phyloP scores from a whole-genome alignment of 805 yeast species.

The Yarrowia alimentaria region DNA sequence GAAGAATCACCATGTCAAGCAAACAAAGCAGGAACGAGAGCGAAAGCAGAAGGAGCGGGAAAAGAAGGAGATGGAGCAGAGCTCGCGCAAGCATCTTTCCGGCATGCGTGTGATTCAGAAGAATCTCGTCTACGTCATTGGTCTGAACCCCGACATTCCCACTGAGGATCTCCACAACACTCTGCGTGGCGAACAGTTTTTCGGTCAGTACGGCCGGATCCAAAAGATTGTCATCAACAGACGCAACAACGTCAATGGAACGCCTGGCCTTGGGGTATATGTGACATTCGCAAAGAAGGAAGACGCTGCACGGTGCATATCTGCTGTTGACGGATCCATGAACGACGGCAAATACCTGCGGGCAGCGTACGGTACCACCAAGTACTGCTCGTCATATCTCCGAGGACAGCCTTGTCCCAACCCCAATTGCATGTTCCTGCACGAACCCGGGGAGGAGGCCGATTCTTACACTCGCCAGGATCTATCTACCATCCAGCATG shows the following conservation, averaged over 20 bases:
- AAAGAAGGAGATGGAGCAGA: conserved; percentile 82
- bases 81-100: conserved; percentile 84
- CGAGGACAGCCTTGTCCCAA: conserved; percentile 96
- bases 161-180: conserved; percentile 82
- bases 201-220: conserved; percentile 98
- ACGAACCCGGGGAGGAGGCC: conserved; percentile 99
- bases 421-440: conserved; percentile 98
- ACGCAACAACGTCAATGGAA: conserved; percentile 57
- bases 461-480: conserved; percentile 92
- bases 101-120: conserved; percentile 98
- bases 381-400: conserved; percentile 93
- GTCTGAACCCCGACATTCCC: conserved; percentile 81
- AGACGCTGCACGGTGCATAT: conserved; percentile 91
- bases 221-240: conserved; percentile 88
- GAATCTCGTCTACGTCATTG: conserved; percentile 93
- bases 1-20: conserved; percentile 75
- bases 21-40: conserved; percentile 71
- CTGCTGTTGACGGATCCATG: conserved; percentile 86
- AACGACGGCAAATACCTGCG: conserved; percentile 86
- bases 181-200: conserved; percentile 84
- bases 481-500: conserved; percentile 63
- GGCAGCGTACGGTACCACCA: conserved; percentile 98
- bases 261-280: conserved; percentile 88
- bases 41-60: conserved; percentile 84
- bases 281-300: conserved; percentile 92